These are phyloP conservation scores for Carex parvula DNA, from an alignment of 176 grass and related monocot species.

Conservation along the genomic window DNA sequence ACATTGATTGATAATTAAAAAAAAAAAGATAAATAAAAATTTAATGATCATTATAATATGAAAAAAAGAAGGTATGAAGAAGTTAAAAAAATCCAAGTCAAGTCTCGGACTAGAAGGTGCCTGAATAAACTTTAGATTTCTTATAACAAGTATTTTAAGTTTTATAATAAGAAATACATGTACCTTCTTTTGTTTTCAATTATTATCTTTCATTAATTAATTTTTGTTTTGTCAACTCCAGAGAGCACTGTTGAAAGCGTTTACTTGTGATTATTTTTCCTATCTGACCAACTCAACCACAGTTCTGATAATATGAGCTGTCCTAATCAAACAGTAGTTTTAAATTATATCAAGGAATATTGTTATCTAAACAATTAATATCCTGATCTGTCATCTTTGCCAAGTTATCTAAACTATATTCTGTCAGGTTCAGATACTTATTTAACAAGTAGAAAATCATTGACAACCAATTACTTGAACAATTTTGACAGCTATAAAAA, in stretches of 20 bases:
- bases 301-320: conserved; percentile 2
- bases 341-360: neutral
- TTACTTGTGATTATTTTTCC: conserved; percentile 9
- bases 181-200: neutral
- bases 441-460: neutral
- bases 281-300: too few species aligned
- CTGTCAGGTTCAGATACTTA: too few species aligned
- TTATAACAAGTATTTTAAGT: neutral
- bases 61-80: neutral
- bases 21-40: neutral
- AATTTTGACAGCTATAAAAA: too few species aligned
- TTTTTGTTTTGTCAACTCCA: conserved; percentile 3
- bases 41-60: neutral
- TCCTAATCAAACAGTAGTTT: neutral
- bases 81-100: neutral
- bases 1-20: neutral
- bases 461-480: too few species aligned
- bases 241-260: conserved; percentile 3
- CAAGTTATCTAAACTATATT: too few species aligned
- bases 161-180: neutral
- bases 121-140: neutral
- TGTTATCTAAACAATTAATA: neutral
- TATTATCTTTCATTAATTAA: neutral
- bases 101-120: neutral
- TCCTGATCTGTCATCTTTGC: neutral